Evolutionary conservation across 805 yeast species (phyloP), one percentile per base, ranked within the genome.

Genomic region (Pichia sporocuriosa): DNA sequence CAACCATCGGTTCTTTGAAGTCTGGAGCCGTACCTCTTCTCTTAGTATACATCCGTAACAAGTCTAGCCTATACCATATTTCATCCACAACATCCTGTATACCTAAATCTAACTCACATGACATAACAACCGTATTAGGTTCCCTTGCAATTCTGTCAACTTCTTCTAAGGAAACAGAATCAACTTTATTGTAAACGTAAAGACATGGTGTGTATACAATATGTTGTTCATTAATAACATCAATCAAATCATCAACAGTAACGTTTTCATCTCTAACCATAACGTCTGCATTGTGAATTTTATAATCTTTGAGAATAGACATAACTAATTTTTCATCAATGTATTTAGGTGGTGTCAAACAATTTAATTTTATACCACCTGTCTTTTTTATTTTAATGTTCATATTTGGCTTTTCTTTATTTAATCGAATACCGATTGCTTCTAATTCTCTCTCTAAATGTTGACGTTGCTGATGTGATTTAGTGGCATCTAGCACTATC

Each of bases 401-500:
- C 40, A 93, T 80, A 57, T 84, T 84, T 19, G 98, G 98, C 47
- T 72, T 79, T 35, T 69, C 69, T 56, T 82, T 85, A 58, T 90
- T 90, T 53, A 90, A 69, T 45, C 98, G 72, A 42, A 90, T 88
- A 1, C 98, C 98, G 59, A 90, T 95, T 5, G 93, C 79, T 57
- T 90, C 97, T 50, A 90, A 69, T 66, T 90, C 98, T 44, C 75
- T 75, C 57, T 90, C 97, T 50, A 90, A 69, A 43, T 89, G 84
- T 53, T 73, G 79, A 50, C 97, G 71, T 62, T 90, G 98, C 53
- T 89, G 88, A 23, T 79, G 80, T 23, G 95, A 85, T 60, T 93
- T 93, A 2, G 98, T 90, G 2, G 97, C 96, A 65, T 90, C 98
- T 49, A 90, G 66, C 42, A 90, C 88, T 95, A 90, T 93, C 56